Percentiles rank a stretch among this genome's conserved stretches.
Conservation (phyloP, 2,329 filamentous ascomycete genomes). For the Pyrenophora teres region DNA sequence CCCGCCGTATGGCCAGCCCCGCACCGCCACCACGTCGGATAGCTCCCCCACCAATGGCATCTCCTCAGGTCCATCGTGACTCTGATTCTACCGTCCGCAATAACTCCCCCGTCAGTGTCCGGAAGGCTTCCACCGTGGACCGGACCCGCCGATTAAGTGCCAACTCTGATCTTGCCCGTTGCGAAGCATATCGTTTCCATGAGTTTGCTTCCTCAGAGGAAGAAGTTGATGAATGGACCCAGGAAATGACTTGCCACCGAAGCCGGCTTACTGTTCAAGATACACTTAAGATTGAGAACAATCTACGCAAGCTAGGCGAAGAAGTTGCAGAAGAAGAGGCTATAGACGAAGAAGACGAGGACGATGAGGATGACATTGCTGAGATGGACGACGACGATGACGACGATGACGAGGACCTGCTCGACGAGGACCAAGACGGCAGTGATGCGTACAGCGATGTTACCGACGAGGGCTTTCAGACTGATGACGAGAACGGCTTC, state of each 20-base stretch:
- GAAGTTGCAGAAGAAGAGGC: constrained; percentile 87
- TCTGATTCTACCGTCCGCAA: constrained; percentile 58
- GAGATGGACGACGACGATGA: constrained; percentile 44
- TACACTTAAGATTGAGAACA: constrained; percentile 86
- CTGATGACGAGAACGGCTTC: constrained; percentile 76
- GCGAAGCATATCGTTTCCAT: constrained; percentile 71
- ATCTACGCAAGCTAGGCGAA: constrained; percentile 80
- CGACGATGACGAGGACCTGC: constrained; percentile 49
- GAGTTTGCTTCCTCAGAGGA: constrained; percentile 89
- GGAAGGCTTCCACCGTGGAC: constrained; percentile 44
- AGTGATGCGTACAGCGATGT: constrained; percentile 39
- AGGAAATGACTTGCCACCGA: constrained; percentile 66
- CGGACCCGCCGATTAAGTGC: constrained; percentile 43
- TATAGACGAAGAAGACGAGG: constrained; percentile 58
- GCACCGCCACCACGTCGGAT: constrained; percentile 42
- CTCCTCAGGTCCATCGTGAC: constrained; percentile 50
- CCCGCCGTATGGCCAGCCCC: constrained; percentile 52
- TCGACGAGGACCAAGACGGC: constrained; percentile 56
- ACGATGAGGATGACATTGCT: constrained; percentile 55
- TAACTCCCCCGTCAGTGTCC: constrained; percentile 51
- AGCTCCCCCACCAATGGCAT: constrained; percentile 37
- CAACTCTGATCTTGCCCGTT: constrained; percentile 53
- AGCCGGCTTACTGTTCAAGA: constrained; percentile 85
- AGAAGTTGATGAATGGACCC: constrained; percentile 90
- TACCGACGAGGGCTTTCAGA: constrained; percentile 74